Evolutionary conservation across 768 basidiomycete species (phyloP).

Genomic region (Tricholoma sp.): DNA sequence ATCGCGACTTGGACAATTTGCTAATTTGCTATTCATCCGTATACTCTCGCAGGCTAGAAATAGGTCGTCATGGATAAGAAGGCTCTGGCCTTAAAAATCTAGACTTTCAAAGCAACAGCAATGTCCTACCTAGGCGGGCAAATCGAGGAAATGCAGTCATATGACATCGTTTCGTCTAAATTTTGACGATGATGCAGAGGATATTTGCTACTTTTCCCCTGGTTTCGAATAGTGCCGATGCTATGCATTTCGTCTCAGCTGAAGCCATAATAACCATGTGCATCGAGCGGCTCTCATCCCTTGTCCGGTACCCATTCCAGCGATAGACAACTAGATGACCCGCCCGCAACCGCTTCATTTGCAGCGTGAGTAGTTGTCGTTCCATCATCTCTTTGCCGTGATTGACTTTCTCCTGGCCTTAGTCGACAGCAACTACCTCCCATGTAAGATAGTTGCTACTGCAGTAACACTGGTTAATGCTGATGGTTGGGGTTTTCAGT

Average conservation of each 20-base stretch:
- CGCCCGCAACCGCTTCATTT: slow-evolving; percentile 39
- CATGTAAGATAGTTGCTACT: not conserved
- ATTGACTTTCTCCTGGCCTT: not conserved
- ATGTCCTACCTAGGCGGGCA: too few relatives aligned
- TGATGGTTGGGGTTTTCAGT: slow-evolving; percentile 3
- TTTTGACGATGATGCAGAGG: not conserved
- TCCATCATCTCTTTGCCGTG: not conserved
- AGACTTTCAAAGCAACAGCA: too few relatives aligned
- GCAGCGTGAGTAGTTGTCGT: slow-evolving; percentile 24
- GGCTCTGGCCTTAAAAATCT: too few relatives aligned
- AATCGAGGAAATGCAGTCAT: too few relatives aligned
- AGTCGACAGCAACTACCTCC: not conserved
- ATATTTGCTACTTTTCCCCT: not conserved
- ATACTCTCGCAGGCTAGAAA: too few relatives aligned
- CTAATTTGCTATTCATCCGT: too few relatives aligned
- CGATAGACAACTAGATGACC: slow-evolving; percentile 28
- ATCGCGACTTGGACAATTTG: too few relatives aligned
- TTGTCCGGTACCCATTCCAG: slow-evolving; percentile 37
- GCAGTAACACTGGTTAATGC: not conserved
- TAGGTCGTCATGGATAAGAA: too few relatives aligned
- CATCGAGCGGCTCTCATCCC: slow-evolving; percentile 15
- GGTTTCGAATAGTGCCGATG: slow-evolving; percentile 1
- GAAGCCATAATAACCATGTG: not conserved
- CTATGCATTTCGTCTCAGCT: not conserved
- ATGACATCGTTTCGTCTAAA: too few relatives aligned